phyloP scores from a whole-genome alignment of 805 yeast genomes.

The Yarrowia osloensis region DNA sequence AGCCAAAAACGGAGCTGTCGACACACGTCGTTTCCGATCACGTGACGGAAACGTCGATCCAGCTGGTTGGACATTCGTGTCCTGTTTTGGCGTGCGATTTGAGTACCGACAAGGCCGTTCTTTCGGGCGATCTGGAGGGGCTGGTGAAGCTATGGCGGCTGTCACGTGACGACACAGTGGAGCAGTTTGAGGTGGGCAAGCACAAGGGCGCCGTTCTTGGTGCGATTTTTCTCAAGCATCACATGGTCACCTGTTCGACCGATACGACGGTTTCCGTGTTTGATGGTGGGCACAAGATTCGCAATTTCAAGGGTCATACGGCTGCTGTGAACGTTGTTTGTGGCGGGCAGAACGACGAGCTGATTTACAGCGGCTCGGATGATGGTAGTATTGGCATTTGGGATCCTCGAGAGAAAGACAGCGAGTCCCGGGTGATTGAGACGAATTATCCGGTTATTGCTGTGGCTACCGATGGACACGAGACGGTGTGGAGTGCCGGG shows the following conservation, averaged over 20 bases:
- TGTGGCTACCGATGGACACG: constrained; percentile 48
- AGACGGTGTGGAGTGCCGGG: constrained; percentile 59
- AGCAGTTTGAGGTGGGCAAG: constrained; percentile 50
- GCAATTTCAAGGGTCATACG: constrained; percentile 57
- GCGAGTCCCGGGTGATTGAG: constrained; percentile 44
- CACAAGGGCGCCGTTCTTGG: constrained; percentile 69
- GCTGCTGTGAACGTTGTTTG: constrained; percentile 59
- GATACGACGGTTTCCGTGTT: constrained; percentile 63
- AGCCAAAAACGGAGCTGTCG: constrained; percentile 23
- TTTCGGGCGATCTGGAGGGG: constrained; percentile 25
- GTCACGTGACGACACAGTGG: constrained; percentile 43
- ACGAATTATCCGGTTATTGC: constrained; percentile 63
- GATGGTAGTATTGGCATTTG: constrained; percentile 62
- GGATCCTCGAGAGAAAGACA: constrained; percentile 62
- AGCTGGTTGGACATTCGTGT: constrained; percentile 6
- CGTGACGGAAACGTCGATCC: constrained; percentile 2
- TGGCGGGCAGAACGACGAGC: constrained; percentile 42
- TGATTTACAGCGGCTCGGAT: constrained; percentile 60
- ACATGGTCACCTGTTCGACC: constrained; percentile 57
- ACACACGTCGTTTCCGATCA: neutral
- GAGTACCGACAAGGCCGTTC: neutral
- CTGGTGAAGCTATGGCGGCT: constrained; percentile 17
- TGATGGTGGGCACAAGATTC: constrained; percentile 56
- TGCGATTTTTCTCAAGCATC: constrained; percentile 56
- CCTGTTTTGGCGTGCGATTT: constrained; percentile 13